Percentiles rank a stretch among this genome's conserved stretches.
These are phyloP conservation scores for Apophysomyces ossiformis DNA, from an alignment of 371 early-diverging fungal genomes.

Conservation along the genomic window DNA sequence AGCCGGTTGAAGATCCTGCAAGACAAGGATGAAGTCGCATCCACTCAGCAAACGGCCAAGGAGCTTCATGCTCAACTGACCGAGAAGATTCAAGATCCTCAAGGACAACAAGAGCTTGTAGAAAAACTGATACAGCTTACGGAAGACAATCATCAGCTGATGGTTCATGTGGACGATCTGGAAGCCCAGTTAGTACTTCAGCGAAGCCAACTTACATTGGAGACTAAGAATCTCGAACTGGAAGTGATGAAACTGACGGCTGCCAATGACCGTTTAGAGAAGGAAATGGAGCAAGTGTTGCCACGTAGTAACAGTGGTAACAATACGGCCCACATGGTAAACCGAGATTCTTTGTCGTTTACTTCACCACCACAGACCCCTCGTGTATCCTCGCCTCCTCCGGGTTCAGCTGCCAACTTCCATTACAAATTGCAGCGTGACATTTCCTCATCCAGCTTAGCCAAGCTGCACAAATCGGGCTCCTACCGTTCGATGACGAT, in stretches of 20 bases:
- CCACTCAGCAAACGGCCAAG: not conserved
- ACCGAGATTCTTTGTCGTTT: conserved; percentile 29
- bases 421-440: conserved; percentile 35
- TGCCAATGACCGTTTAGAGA: conserved; percentile 55
- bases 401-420: conserved; percentile 19
- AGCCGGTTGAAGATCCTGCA: conserved; percentile 1
- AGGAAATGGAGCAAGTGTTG: conserved; percentile 51
- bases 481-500: conserved; percentile 32
- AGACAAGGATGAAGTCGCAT: conserved; percentile 1
- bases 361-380: conserved; percentile 52
- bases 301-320: conserved; percentile 30
- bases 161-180: conserved; percentile 40
- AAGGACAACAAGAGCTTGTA: conserved; percentile 29
- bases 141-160: conserved; percentile 42
- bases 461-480: conserved; percentile 40
- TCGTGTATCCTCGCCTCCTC: conserved; percentile 33
- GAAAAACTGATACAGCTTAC: conserved; percentile 32
- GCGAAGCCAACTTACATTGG: conserved; percentile 38
- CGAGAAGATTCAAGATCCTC: conserved; percentile 11
- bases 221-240: conserved; percentile 47
- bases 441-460: conserved; percentile 26
- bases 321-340: not conserved
- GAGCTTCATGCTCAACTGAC: conserved; percentile 15
- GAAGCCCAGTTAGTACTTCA: conserved; percentile 48
- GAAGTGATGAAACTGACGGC: conserved; percentile 48